Base-by-base conservation (phyloP, 495 filamentous ascomycete species). In the Annulohypoxylon moriforme region DNA sequence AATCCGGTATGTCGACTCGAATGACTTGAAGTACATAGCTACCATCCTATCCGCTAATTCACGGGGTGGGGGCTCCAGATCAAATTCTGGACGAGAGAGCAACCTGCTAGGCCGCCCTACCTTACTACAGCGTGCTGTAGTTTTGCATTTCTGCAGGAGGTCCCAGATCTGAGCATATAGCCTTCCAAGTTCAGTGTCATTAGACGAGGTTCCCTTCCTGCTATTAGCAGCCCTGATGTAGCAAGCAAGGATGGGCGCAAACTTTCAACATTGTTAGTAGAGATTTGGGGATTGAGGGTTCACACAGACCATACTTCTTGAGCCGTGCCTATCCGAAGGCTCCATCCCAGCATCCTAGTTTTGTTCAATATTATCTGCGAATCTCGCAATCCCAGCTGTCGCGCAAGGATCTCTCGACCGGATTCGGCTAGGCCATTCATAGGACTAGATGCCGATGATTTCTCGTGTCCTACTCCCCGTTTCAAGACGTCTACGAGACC, bases 1-100 rank as follows among this genome's bases (percentile, higher is more conserved):
- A 33, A 91, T 85, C 14, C 88, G 82, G 68, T 85, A 81, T 2
- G 81, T 84, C 0, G 83, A 85, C 72, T 92, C 89, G 52, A 88
- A 87, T 3, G 81, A 85, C 2, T 79, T 75, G 34, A 90, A 81
- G 76, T 92, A 92, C 2, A 85, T 59, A 9, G 78, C 68, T n/a
- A 86, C 76, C 60, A 90, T 79, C 36, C 77, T 64, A 67, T 92
- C 88, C 3, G 85, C 80, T 1, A 87, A 59, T 31, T 81, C 77
- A 22, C 80, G 81, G n/a, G 82, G 64, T 0, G 87, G 87, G 4
- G 86, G 73, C 18, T 79, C 66, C 3, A 84, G 76, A 38, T 64
- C 24, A 36, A 76, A 71, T 53, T 74, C 44, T 49, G 68, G 57
- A 53, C 33, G 63, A 44, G 58, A 67, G 33, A 78, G 55, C 76